Conservation (phyloP, 2,329 filamentous ascomycete species). For the Trichoderma oligosporum region DNA sequence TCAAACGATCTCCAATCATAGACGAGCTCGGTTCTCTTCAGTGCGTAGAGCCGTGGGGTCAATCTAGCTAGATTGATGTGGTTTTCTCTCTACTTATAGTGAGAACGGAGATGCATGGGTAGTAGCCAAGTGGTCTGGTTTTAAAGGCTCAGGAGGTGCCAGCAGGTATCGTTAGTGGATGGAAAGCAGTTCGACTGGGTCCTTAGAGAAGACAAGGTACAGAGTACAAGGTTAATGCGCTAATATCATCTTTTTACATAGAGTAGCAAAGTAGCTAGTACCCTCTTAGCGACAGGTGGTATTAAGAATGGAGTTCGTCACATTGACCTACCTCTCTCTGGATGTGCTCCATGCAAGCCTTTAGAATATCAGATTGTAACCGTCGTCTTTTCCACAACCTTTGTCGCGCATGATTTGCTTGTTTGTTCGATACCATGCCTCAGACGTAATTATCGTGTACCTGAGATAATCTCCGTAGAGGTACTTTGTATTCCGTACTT, state of each 20-base stretch:
- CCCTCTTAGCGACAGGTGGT: conserved; percentile 4
- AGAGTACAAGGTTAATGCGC: neutral
- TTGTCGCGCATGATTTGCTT: too few relatives aligned
- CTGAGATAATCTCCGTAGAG: too few relatives aligned
- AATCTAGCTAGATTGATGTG: neutral
- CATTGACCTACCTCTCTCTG: too few relatives aligned
- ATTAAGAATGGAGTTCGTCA: conserved; percentile 1
- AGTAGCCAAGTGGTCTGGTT: too few relatives aligned
- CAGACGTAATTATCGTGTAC: too few relatives aligned
- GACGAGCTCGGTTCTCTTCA: neutral
- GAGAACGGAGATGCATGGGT: too few relatives aligned
- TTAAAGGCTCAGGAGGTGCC: conserved; percentile 7
- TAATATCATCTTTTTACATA: too few relatives aligned
- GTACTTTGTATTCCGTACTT: too few relatives aligned
- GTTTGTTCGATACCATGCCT: too few relatives aligned
- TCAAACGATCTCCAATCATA: neutral
- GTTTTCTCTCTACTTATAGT: neutral
- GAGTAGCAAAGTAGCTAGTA: neutral
- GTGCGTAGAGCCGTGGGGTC: neutral
- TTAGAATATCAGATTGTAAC: too few relatives aligned
- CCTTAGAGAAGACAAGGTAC: neutral
- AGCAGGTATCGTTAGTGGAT: neutral
- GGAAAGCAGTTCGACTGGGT: neutral
- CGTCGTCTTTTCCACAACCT: too few relatives aligned
- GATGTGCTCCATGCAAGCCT: too few relatives aligned